Base-by-base conservation (phyloP, 306 rosid species). In the Purshia tridentata region DNA sequence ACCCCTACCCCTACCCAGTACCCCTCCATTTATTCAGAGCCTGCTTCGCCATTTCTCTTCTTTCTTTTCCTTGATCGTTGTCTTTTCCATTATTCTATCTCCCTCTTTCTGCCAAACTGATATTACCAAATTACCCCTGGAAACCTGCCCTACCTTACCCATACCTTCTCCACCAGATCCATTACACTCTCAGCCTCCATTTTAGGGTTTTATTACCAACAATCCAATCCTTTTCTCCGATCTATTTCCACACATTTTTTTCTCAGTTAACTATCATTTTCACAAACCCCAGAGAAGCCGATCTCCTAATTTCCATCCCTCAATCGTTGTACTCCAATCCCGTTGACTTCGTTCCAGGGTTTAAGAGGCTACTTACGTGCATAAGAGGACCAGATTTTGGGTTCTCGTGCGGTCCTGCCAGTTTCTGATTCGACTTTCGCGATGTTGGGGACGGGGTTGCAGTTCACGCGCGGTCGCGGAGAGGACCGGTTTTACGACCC, bases 381-480 rank as follows among this genome's bases (percentile, higher is more conserved):
- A 16, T 4, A 41, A 46, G 67, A 15, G 61, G 71, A 29, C n/a
- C 56, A 67, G 72, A 61, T 55, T 53, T 19, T 41, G 63, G 65
- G 42, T 46, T 65, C 78, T 78, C 69, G 41, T n/a, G 35, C 35
- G 35, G 35, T 29, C 3, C n/a, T 64, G 57, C 72, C 15, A 1
- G 65, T 20, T 58, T 58, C 22, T 51, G 6, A 67, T 74, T 71
- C 49, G 44, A 47, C 46, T 76, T 79, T 80, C 79, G 69, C 74
- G 79, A 90, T 93, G 97, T 77, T 77, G 82, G 88, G 90, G 41
- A 70, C 96, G 74, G 90, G 91, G 9, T 75, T 85, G 60, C 89
- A 84, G 77, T 72, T 87, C 45, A 78, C 85, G 61, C 88, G 87
- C 13, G 90, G 74, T 63, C 86, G 84, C 16, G 96, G 94, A 11